These are phyloP conservation scores for Cyberlindnera mycetangii DNA, from an alignment of 805 yeast species.

Conservation along the genomic window DNA sequence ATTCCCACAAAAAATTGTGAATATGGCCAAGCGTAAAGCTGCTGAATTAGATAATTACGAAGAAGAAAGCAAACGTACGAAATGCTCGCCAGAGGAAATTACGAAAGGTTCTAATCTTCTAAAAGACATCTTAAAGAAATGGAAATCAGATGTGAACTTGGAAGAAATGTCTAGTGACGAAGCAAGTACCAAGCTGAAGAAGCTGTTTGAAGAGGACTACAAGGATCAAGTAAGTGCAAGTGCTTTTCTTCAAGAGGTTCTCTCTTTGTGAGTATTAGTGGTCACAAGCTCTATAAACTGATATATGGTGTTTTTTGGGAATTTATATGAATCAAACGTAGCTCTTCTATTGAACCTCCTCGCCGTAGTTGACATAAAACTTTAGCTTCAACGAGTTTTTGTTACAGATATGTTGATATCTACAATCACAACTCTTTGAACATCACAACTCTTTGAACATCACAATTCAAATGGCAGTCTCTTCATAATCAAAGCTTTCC, in stretches of 20 bases:
- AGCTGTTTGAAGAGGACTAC: constrained; percentile 30
- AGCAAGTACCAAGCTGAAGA: constrained; percentile 38
- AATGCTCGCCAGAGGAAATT: constrained; percentile 52
- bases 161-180: constrained; percentile 32
- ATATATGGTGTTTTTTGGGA: not conserved
- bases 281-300: not conserved
- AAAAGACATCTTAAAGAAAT: constrained; percentile 41
- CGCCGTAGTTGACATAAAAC: no score
- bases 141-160: constrained; percentile 28
- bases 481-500: no score
- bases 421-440: no score
- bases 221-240: constrained; percentile 30
- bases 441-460: no score
- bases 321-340: no score
- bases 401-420: no score
- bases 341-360: no score
- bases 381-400: no score
- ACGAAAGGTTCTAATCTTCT: constrained; percentile 48
- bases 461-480: no score
- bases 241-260: constrained; percentile 45
- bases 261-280: constrained; percentile 17
- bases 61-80: constrained; percentile 42
- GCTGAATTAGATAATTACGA: constrained; percentile 57
- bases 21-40: constrained; percentile 95
- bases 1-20: constrained; percentile 84